These are phyloP conservation scores for Yarrowia sp. DNA, from an alignment of 805 yeast genomes.

Conservation along the genomic window DNA sequence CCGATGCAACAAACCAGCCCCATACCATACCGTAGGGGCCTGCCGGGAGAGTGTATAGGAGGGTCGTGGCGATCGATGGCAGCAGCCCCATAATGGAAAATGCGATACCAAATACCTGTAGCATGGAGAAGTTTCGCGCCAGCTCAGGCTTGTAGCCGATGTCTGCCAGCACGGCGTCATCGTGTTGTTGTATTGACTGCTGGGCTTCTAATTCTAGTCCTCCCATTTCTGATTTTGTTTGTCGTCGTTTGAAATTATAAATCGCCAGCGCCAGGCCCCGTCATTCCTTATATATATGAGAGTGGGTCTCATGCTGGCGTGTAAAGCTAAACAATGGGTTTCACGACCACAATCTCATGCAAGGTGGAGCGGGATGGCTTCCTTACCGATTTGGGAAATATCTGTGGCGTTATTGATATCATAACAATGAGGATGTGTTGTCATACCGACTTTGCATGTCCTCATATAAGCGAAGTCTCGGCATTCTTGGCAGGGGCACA, in stretches of 20 bases:
- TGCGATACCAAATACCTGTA: conserved; percentile 68
- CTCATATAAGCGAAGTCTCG: background rate
- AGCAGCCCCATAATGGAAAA: conserved; percentile 69
- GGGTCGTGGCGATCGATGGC: conserved; percentile 53
- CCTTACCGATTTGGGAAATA: too few species aligned
- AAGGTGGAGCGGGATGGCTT: background rate
- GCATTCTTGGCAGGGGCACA: background rate
- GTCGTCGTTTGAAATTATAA: background rate
- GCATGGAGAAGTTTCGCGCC: conserved; percentile 54
- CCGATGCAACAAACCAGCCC: conserved; percentile 66
- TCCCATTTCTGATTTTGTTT: background rate
- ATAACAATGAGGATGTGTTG: background rate
- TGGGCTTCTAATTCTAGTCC: conserved; percentile 13
- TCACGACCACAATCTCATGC: background rate
- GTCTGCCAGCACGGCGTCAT: conserved; percentile 38
- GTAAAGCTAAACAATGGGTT: background rate
- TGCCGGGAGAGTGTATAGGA: conserved; percentile 52
- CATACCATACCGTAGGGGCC: conserved; percentile 66
- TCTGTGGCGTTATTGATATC: background rate
- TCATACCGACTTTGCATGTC: background rate
- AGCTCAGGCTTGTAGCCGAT: conserved; percentile 74
- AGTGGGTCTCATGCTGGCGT: background rate
- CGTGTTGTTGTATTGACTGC: background rate
- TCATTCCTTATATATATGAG: background rate
- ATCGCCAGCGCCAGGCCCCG: background rate